Conservation (phyloP, 2,329 filamentous ascomycete genomes). For the Westerdykella aurantiaca region DNA sequence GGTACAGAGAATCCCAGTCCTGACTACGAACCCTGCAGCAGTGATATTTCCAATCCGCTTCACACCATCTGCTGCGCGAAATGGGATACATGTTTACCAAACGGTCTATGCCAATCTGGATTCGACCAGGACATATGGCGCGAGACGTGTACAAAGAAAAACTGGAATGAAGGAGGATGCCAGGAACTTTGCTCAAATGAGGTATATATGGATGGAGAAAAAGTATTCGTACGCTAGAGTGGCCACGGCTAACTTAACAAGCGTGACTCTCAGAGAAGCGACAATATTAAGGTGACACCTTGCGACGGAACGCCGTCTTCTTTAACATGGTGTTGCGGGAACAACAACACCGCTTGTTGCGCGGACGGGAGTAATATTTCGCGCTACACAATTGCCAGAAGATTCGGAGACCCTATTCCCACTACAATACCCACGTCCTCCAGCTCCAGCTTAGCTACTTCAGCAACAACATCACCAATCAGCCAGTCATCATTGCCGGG, state of each 20-base stretch:
- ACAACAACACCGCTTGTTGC: constrained; percentile 3
- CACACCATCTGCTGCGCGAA: constrained; percentile 2
- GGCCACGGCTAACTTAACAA: background rate
- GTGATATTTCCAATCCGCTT: constrained; percentile 2
- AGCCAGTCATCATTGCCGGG: too few relatives aligned
- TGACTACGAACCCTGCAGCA: constrained; percentile 2
- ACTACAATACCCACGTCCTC: background rate
- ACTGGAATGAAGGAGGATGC: constrained; percentile 7
- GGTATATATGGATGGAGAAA: background rate
- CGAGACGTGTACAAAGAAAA: constrained; percentile 5
- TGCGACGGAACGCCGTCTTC: constrained; percentile 2
- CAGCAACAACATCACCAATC: too few relatives aligned
- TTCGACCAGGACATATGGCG: constrained; percentile 3
- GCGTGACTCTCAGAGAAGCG: background rate
- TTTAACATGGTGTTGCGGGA: background rate
- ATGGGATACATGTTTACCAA: constrained; percentile 5
- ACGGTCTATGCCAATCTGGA: constrained; percentile 1
- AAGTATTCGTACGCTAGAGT: background rate
- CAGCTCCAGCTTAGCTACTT: background rate
- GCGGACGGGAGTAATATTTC: background rate
- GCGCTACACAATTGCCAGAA: constrained; percentile 4
- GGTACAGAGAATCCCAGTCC: background rate
- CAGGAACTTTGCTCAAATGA: constrained; percentile 9
- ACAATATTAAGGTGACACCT: constrained; percentile 1
- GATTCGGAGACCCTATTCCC: constrained; percentile 7